phyloP scores from a whole-genome alignment of 1,284 basidiomycete genomes.

The Thecaphora thlaspeos region DNA sequence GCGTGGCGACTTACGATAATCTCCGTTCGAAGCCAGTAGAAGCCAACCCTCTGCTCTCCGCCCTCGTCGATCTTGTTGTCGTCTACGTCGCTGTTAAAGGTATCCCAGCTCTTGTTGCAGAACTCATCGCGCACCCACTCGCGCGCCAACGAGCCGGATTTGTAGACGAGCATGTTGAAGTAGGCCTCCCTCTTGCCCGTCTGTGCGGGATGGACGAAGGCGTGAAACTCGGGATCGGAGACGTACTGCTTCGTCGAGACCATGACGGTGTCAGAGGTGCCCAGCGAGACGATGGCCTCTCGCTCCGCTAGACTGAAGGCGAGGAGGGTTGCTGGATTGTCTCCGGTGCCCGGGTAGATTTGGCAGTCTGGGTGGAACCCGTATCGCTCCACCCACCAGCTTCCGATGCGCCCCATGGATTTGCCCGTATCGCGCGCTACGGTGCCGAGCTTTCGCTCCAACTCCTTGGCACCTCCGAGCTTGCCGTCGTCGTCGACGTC shows the following conservation, averaged over 20 bases:
- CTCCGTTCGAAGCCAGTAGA: slow-evolving; percentile 77
- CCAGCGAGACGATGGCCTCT: slow-evolving; percentile 84
- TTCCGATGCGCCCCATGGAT: slow-evolving; percentile 67
- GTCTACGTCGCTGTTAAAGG: slow-evolving; percentile 70
- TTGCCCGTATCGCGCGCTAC: slow-evolving; percentile 75
- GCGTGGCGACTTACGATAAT: slow-evolving; percentile 65
- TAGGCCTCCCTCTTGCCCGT: slow-evolving; percentile 34
- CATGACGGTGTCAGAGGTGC: slow-evolving; percentile 84
- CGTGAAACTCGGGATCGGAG: slow-evolving; percentile 61
- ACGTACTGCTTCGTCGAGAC: slow-evolving; percentile 64
- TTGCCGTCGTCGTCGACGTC: slow-evolving; percentile 32
- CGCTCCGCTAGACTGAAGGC: slow-evolving; percentile 68
- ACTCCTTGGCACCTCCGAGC: slow-evolving; percentile 62
- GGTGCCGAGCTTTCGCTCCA: slow-evolving; percentile 70
- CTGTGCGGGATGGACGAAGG: slow-evolving; percentile 61
- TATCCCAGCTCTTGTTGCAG: slow-evolving; percentile 68
- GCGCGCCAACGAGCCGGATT: slow-evolving; percentile 61
- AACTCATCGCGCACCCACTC: slow-evolving; percentile 75
- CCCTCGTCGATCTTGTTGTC: slow-evolving; percentile 14
- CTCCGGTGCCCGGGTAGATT: slow-evolving; percentile 82
- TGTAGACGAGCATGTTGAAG: slow-evolving; percentile 62
- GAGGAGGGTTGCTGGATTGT: slow-evolving; percentile 85
- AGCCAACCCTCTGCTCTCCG: slow-evolving; percentile 60
- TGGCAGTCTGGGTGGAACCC: slow-evolving; percentile 75
- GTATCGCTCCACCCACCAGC: slow-evolving; percentile 75